Percentiles rank a stretch among this genome's conserved stretches.
phyloP scores from a whole-genome alignment of 2,329 filamentous ascomycete species.

The Penicillium digitatum region DNA sequence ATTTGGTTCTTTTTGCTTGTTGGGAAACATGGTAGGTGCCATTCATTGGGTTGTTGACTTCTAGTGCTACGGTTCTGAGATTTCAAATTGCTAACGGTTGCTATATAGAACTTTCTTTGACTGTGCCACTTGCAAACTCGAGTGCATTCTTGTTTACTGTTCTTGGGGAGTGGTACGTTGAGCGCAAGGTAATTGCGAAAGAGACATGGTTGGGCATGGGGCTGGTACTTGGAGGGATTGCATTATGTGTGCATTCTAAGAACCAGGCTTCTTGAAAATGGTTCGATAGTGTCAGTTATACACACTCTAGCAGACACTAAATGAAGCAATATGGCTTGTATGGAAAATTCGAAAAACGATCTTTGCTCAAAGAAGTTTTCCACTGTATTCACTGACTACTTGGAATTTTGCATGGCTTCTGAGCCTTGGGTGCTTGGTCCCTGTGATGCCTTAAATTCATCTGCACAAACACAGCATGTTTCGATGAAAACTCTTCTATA shows the following conservation, averaged over 20 bases:
- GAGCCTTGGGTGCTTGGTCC: too few species aligned
- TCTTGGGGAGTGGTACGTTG: constrained; percentile 89
- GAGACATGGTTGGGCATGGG: constrained; percentile 81
- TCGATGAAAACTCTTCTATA: neutral
- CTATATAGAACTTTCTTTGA: constrained; percentile 74
- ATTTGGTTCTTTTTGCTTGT: constrained; percentile 96
- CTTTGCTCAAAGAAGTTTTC: too few species aligned
- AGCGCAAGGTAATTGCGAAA: constrained; percentile 81
- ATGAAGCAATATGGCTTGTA: neutral
- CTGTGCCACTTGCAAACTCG: constrained; percentile 91
- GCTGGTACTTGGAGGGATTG: constrained; percentile 75
- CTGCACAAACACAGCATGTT: neutral
- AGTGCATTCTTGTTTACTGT: constrained; percentile 95
- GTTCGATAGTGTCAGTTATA: neutral
- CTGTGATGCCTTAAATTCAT: neutral
- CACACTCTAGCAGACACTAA: neutral
- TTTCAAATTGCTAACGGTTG: neutral
- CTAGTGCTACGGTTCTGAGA: neutral
- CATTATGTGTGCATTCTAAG: constrained; percentile 67
- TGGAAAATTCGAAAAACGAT: neutral
- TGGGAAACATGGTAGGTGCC: constrained; percentile 74
- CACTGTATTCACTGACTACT: neutral
- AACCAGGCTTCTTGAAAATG: constrained; percentile 19
- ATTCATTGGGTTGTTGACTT: neutral
- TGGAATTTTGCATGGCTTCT: too few species aligned